Base-by-base conservation (phyloP, 192 early-diverging fungal species). In the Backusella tarrabulga region DNA sequence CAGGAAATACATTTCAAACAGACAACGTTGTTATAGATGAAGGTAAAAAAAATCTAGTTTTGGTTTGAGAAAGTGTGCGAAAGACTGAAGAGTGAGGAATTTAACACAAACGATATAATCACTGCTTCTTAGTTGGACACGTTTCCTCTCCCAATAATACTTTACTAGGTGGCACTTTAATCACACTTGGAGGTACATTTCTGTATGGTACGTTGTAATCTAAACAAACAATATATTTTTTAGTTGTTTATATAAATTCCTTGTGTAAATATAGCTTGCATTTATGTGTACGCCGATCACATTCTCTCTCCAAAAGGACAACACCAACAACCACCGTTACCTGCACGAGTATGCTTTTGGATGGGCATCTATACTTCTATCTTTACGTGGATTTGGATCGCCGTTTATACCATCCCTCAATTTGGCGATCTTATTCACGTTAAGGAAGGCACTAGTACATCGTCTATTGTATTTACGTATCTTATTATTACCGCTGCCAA, bases 241-340 rank as follows among this genome's bases (percentile, higher is more conserved):
- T 68, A 68, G 21, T 23, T 3, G 29, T 42, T n/a, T 21, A 40
- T 36, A 41, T 23, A 38, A 67, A 32, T 15, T 19, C 44, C 29
- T 14, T 73, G 34, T 46, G 15, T 21, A 41, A 21, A 23, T 40
- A 44, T 26, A 83, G 86, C 89, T 32, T 88, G 89, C 67, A 83
- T 90, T 46, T 90, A 90, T 42, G 89, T 90, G 6, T 78, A 86
- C n/a, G 83, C 86, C 1, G 89, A 88, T 80, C 74, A 82, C 70
- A 83, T 90, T 50, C 60, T 90, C 23, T 63, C 56, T 83, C 86
- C 1, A 80, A 78, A 9, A 72, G 70, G 23, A 44, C 71, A n/a
- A 9, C 56, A 26, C 4, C 84, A 84, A 5, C 46, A 50, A 17
- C 85, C 79, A 29, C 87, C 87, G 4, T 77, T 86, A 52, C 87